Conservation (phyloP, 495 filamentous ascomycete genomes). For the Endocarpon pusillum region DNA sequence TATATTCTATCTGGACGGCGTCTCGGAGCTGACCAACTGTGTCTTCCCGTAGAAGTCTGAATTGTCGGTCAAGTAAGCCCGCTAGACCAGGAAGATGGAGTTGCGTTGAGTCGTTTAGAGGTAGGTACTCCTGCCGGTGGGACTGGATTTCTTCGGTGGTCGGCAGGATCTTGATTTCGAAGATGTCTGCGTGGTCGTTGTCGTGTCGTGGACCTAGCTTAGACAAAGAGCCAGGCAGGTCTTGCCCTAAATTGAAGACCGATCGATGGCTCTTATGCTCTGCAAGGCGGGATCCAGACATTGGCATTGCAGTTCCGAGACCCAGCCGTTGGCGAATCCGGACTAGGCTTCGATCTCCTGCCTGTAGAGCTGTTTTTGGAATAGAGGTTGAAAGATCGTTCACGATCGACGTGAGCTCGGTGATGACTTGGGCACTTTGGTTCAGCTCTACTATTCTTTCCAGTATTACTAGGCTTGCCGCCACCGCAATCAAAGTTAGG, state of each 20-base stretch:
- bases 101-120: conserved; percentile 29
- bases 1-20: conserved; percentile 27
- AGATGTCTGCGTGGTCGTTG: conserved; percentile 45
- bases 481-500: no score
- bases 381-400: no score
- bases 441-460: no score
- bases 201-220: conserved; percentile 31
- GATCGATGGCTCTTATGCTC: conserved; percentile 2
- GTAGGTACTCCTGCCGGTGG: conserved; percentile 37
- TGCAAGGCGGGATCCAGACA: neutral
- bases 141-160: conserved; percentile 42
- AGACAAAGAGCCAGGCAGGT: conserved; percentile 8
- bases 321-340: conserved; percentile 5
- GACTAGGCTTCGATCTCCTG: conserved; percentile 6
- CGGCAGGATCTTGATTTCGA: conserved; percentile 44
- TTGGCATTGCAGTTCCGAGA: conserved; percentile 5
- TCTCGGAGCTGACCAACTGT: conserved; percentile 45
- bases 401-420: no score
- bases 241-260: conserved; percentile 6
- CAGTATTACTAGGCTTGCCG: no score
- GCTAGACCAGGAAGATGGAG: conserved; percentile 36
- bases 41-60: conserved; percentile 50
- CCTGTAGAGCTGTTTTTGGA: no score
- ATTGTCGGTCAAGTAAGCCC: conserved; percentile 44
- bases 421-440: no score